A percentile compares a stretch with the other conserved stretches of the same genome.
Conservation (phyloP, 2,329 filamentous ascomycete species). For the Aureobasidium lini region DNA sequence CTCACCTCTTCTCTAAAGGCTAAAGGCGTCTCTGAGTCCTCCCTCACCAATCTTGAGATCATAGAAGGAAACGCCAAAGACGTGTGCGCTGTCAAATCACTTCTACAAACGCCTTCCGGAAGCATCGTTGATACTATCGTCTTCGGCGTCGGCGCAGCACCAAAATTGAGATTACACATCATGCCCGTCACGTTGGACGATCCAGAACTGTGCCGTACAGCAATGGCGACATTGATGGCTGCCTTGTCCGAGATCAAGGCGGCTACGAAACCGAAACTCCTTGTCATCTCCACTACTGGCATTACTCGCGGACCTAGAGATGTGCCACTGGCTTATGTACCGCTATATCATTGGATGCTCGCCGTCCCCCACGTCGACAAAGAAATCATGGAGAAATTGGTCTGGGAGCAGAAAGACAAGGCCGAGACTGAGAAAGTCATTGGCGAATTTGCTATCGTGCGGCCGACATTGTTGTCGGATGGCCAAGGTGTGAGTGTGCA, state of each 20-base stretch:
- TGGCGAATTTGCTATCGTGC: conserved; percentile 28
- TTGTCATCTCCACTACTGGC: conserved; percentile 33
- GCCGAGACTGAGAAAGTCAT: conserved; percentile 19
- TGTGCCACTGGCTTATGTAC: conserved; percentile 27
- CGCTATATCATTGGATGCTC: conserved; percentile 31
- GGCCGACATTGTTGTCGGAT: conserved; percentile 33
- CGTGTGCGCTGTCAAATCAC: conserved; percentile 32
- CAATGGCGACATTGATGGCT: conserved; percentile 24
- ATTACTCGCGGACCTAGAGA: conserved; percentile 28
- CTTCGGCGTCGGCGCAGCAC: conserved; percentile 38
- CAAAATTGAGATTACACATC: conserved; percentile 21
- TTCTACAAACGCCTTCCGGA: conserved; percentile 26
- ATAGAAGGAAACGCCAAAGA: conserved; percentile 42
- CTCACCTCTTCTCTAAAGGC: conserved; percentile 36
- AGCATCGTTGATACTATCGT: conserved; percentile 37
- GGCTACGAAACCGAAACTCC: conserved; percentile 24
- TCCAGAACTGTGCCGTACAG: conserved; percentile 29
- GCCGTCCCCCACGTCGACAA: conserved; percentile 35
- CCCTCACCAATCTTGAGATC: conserved; percentile 35
- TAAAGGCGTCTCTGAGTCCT: conserved; percentile 32
- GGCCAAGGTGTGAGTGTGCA: conserved; percentile 22
- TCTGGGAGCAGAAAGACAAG: conserved; percentile 23
- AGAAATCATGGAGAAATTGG: conserved; percentile 26
- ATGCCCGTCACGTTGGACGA: conserved; percentile 29
- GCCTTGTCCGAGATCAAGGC: conserved; percentile 22